These are phyloP conservation scores for Pelargonium cotyledonis DNA, from an alignment of 441 rosid species.

Conservation along the genomic window DNA sequence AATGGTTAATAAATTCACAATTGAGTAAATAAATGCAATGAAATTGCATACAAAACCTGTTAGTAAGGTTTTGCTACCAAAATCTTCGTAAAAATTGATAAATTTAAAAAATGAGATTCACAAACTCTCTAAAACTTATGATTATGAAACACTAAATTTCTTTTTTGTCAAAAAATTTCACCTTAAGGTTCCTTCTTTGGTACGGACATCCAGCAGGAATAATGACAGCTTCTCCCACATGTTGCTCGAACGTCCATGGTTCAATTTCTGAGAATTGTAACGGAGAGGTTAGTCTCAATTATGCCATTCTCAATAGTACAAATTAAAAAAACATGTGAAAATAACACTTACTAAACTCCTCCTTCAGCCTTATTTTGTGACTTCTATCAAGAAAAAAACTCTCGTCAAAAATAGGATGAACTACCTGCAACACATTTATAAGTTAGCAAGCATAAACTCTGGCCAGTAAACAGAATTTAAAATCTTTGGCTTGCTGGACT, in stretches of 20 bases:
- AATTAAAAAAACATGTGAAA: conserved; percentile 5
- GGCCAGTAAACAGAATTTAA: conserved; percentile 17
- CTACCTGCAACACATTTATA: conserved; percentile 41
- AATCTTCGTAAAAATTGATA: background rate
- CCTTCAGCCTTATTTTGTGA: conserved; percentile 78
- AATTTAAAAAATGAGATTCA: background rate
- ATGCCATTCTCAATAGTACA: background rate
- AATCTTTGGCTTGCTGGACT: conserved; percentile 24
- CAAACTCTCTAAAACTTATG: background rate
- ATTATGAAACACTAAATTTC: background rate
- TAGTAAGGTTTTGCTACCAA: no score
- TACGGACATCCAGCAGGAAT: conserved; percentile 95
- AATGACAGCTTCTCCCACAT: conserved; percentile 89
- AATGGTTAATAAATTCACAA: background rate
- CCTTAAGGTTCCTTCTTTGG: conserved; percentile 82
- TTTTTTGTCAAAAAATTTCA: conserved; percentile 19
- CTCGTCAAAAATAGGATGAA: conserved; percentile 82
- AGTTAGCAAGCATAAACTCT: conserved; percentile 19
- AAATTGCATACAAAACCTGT: no score
- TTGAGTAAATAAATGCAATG: background rate
- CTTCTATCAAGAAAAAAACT: conserved; percentile 67
- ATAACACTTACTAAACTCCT: conserved; percentile 66
- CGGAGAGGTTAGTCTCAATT: background rate
- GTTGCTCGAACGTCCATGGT: conserved; percentile 95
- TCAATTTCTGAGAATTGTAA: conserved; percentile 54